These are phyloP conservation scores for Fusarium oxysporum DNA, from an alignment of 2,329 filamentous ascomycete genomes.

Conservation along the genomic window DNA sequence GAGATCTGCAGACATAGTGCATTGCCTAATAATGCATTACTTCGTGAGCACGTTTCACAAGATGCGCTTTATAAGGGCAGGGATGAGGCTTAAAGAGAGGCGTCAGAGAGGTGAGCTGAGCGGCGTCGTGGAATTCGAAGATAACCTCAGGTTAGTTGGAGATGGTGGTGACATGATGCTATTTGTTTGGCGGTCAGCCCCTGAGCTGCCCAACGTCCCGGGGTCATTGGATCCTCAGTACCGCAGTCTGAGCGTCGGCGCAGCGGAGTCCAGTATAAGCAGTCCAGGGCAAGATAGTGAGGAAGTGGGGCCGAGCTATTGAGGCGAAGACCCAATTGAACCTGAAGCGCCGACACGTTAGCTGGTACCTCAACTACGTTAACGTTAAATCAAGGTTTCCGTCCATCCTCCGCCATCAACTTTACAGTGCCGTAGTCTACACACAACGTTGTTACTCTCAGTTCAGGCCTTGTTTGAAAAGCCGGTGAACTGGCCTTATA, in stretches of 20 bases:
- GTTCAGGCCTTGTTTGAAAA: neutral
- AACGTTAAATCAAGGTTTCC: slow-evolving; percentile 15
- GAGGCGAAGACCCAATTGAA: slow-evolving; percentile 28
- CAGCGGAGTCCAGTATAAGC: slow-evolving; percentile 8
- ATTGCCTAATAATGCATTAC: slow-evolving; percentile 31
- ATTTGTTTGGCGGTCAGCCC: slow-evolving; percentile 32
- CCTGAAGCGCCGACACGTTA: slow-evolving; percentile 19
- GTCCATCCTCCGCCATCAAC: slow-evolving; percentile 30
- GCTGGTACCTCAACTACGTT: neutral
- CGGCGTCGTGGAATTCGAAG: slow-evolving; percentile 2
- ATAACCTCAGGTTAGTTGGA: neutral
- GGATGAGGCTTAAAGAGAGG: neutral
- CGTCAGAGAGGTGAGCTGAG: neutral
- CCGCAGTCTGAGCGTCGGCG: slow-evolving; percentile 1
- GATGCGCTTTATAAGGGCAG: slow-evolving; percentile 1
- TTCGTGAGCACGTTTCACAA: slow-evolving; percentile 12
- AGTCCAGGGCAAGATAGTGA: slow-evolving; percentile 6
- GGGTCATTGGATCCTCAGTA: slow-evolving; percentile 5
- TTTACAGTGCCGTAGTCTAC: slow-evolving; percentile 6
- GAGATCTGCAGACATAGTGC: slow-evolving; percentile 72
- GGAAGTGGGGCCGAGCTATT: slow-evolving; percentile 33
- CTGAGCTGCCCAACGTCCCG: slow-evolving; percentile 18
- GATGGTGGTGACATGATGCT: slow-evolving; percentile 4
- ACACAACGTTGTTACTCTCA: slow-evolving; percentile 4
- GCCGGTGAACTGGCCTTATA: neutral